Evolutionary conservation across 176 grass and related monocot species (phyloP).

Genomic region (Juncus inflexus): DNA sequence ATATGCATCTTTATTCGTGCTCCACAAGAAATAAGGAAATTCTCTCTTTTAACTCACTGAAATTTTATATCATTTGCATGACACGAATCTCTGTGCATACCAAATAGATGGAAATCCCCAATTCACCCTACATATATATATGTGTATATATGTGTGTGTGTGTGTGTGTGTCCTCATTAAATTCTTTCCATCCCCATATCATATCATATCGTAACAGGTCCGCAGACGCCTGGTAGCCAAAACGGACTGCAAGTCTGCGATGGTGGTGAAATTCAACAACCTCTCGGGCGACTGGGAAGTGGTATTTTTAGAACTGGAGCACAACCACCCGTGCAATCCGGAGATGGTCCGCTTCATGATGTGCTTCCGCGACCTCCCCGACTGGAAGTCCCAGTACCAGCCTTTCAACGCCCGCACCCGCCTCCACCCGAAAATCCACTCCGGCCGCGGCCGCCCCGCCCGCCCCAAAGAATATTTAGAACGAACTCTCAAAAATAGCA

Average conservation of each 20-base stretch:
- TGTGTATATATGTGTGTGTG: too few relatives aligned
- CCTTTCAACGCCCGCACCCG: slow-evolving; percentile 67
- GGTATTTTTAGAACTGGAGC: slow-evolving; percentile 68
- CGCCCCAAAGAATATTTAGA: slow-evolving; percentile 67
- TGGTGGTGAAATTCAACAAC: slow-evolving; percentile 70
- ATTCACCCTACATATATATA: too few relatives aligned
- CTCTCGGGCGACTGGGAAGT: slow-evolving; percentile 71
- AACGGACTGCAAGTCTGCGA: slow-evolving; percentile 82
- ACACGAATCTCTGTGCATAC: too few relatives aligned
- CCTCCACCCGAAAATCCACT: slow-evolving; percentile 70
- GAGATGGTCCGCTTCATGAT: slow-evolving; percentile 96
- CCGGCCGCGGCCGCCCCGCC: slow-evolving; percentile 68
- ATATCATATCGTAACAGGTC: too few relatives aligned
- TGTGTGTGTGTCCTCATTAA: too few relatives aligned
- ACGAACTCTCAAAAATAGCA: slow-evolving; percentile 25
- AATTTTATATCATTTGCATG: too few relatives aligned
- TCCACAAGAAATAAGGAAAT: too few relatives aligned
- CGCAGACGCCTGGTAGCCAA: slow-evolving; percentile 77
- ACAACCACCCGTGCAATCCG: slow-evolving; percentile 87
- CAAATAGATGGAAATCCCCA: too few relatives aligned
- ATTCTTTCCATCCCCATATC: too few relatives aligned
- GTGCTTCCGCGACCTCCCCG: slow-evolving; percentile 67
- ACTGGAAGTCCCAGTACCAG: slow-evolving; percentile 67
- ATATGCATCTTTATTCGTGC: too few relatives aligned
- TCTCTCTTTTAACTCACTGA: too few relatives aligned